Base-by-base conservation (phyloP, 1,284 basidiomycete species). In the Microbotryum scabiosae region DNA sequence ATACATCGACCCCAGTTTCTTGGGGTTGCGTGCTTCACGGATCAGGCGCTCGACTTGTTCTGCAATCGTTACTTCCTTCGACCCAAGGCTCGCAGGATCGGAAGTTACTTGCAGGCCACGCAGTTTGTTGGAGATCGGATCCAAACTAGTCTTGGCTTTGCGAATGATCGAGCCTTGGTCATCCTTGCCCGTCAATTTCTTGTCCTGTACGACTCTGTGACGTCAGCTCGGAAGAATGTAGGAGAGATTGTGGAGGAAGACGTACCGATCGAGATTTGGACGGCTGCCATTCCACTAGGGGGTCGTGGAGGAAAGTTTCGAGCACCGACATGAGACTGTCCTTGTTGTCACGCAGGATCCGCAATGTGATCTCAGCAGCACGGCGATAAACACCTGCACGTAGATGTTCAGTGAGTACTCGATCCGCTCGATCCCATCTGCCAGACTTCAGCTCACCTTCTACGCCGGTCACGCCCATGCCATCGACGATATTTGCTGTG, bases 271-370 rank as follows among this genome's bases (percentile, higher is more conserved):
- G 36, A 41, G 36, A 41, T 41, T 41, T 69, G 71, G 86, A 83
- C 55, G 89, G 86, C 63, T 91, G 87, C 89, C 92, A 98, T 76
- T 99, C 96, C 32, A 94, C 87, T 3, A 99, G 80, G 1, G 96
- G 96, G 75, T 99, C 96, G 71, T 98, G 96, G 43, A 97, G 85
- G 75, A 98, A 98, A 1, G 96, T 90, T 73, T 98, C 94, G 45
- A 99, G 81, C 1, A 98, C 90, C 73, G 86, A 94, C 86, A 96
- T 94, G 63, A 99, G 78, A 56, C 88, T 88, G 75, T 97, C 93
- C 72, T 86, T 88, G 79, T 98, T 94, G 66, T 87, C 84, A 32
- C 91, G 83, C 41, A 99, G 80, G 36, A 97, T 80, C 61, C 85
- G 82, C 79, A 98, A 81, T 0, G 93, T 88, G 61, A 97, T 85